Evolutionary conservation across 1,139 yeast species (phyloP), one percentile per base, ranked within the genome.

Genomic region (Kodamaea sp.): DNA sequence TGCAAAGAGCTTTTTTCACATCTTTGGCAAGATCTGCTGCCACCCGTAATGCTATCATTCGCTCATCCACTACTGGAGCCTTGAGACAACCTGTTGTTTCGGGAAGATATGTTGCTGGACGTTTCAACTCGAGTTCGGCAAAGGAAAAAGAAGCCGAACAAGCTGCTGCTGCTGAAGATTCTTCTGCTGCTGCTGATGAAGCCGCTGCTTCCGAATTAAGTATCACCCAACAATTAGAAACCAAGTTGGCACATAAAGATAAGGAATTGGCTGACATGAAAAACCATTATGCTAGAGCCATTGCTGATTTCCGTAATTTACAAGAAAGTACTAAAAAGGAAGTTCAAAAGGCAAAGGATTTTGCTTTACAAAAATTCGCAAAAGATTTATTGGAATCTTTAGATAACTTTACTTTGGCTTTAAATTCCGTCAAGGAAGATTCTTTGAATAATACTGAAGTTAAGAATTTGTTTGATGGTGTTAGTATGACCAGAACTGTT

Each of bases 251-350:
- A 31, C 72, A 73, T 47, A 87, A 86, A 63, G 90, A 83, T 57
- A 86, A 85, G 60, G 96, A 88, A 47, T 73, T 76, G 46, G 92
- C 89, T 24, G 86, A 83, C 53, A 70, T 85, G 70, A 88, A 87
- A 65, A 94, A 88, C 63, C 81, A 82, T 53, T 83, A 85, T 57
- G 75, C 88, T 44, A 79, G 95, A 54, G 79, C 95, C 25, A 75
- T 88, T 41, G 96, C 97, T 22, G 97, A 90, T 62, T 90, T 88
- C 81, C 82, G 96, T 57, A 88, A 86, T 67, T 73, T 90, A 53
- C 97, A 90, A 70, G 94, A 86, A 56, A 81, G 92, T 35, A 88
- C 97, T 47, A 84, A 84, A 66, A 78, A 86, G 50, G 97, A 90
- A 60, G 72, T 87, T 37, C 83, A 84, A 63, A 86, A 86, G 67